These are phyloP conservation scores for Scleromitrula shiraiana DNA, from an alignment of 2,329 filamentous ascomycete species.

Conservation along the genomic window DNA sequence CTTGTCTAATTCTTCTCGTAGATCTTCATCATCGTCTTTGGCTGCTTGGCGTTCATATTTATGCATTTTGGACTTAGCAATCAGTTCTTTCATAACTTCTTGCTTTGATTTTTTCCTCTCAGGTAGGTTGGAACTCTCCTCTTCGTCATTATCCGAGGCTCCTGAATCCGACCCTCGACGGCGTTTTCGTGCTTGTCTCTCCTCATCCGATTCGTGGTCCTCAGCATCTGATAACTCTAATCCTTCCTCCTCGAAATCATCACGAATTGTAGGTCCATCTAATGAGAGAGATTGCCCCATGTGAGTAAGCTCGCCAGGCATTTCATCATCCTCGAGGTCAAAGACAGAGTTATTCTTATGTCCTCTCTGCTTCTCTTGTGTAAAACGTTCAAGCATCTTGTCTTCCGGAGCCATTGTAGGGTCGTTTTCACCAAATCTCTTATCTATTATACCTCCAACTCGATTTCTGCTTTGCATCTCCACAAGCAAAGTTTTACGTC, in stretches of 20 bases:
- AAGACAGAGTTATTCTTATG: constrained; percentile 76
- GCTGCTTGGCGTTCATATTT: constrained; percentile 89
- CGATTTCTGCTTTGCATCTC: constrained; percentile 88
- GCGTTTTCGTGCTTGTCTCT: constrained; percentile 48
- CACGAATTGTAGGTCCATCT: constrained; percentile 43
- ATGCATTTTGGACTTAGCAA: constrained; percentile 91
- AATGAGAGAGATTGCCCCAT: constrained; percentile 67
- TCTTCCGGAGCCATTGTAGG: constrained; percentile 90
- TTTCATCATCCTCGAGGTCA: constrained; percentile 79
- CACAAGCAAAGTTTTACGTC: constrained; percentile 13
- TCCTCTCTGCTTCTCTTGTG: constrained; percentile 72
- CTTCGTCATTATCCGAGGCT: constrained; percentile 42
- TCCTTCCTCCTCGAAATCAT: constrained; percentile 77
- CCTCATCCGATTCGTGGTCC: constrained; percentile 47
- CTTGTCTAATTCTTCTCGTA: constrained; percentile 77
- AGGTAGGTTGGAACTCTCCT: constrained; percentile 52
- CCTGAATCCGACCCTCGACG: constrained; percentile 42
- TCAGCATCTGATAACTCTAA: constrained; percentile 51
- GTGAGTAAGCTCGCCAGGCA: constrained; percentile 67
- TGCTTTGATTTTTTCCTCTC: constrained; percentile 90
- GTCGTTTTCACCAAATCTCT: constrained; percentile 92
- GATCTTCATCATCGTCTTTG: constrained; percentile 88
- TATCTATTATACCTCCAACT: constrained; percentile 84
- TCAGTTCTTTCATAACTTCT: constrained; percentile 96
- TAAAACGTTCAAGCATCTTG: constrained; percentile 83